Conservation (phyloP, 345 rosid genomes). For the Balakata baccata region DNA sequence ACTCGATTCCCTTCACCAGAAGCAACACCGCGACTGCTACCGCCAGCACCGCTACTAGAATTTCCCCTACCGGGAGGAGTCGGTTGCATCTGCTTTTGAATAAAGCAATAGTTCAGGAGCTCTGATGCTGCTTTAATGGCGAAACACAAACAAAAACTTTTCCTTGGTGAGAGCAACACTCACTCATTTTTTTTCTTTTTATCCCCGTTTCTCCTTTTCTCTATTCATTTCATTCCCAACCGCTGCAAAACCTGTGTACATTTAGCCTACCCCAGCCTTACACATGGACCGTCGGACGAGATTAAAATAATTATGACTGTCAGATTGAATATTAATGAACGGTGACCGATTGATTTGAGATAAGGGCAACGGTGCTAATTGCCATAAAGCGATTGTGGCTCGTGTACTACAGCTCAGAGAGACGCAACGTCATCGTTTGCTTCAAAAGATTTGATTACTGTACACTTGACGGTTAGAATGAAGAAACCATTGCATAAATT, state of each 20-base stretch:
- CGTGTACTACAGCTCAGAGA: neutral
- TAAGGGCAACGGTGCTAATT: neutral
- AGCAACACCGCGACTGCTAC: conserved; percentile 24
- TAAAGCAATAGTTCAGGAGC: neutral
- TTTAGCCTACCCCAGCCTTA: neutral
- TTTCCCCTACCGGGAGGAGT: conserved; percentile 42
- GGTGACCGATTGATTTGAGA: neutral
- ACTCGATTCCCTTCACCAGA: conserved; percentile 35
- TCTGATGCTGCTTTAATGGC: neutral
- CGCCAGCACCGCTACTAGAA: conserved; percentile 22
- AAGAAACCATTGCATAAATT: neutral
- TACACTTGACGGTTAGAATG: neutral
- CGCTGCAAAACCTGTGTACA: neutral
- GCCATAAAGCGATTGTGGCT: neutral
- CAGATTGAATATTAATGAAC: neutral
- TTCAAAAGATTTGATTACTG: conserved; percentile 18
- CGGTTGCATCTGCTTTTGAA: conserved; percentile 52
- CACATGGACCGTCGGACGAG: neutral
- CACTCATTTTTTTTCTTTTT: neutral
- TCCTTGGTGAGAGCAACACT: neutral
- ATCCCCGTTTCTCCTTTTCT: neutral
- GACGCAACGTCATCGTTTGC: conserved; percentile 21
- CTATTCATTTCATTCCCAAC: too few species aligned
- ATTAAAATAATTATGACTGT: neutral
- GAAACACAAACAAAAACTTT: neutral